A percentile compares a stretch with the other conserved stretches of the same genome.
Conservation (phyloP, 2,329 filamentous ascomycete genomes). For the Cercospora beticola region DNA sequence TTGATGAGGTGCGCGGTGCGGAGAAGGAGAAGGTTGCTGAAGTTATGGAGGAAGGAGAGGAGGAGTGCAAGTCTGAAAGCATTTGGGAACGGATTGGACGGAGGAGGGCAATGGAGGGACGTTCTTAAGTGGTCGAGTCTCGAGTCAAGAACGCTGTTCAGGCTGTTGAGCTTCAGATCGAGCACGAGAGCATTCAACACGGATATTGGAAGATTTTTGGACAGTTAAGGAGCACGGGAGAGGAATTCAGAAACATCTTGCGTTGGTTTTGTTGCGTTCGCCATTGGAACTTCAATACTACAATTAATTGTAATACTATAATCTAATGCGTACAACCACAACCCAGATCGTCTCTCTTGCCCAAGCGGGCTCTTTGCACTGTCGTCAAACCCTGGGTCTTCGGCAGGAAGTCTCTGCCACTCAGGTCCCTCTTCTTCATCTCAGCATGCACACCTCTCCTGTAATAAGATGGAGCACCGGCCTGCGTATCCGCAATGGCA, state of each 20-base stretch:
- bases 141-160: background rate
- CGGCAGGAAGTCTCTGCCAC: constrained; percentile 10
- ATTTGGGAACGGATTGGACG: background rate
- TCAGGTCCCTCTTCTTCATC: constrained; percentile 6
- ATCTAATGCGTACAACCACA: constrained; percentile 8
- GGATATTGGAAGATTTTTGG: background rate
- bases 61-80: background rate
- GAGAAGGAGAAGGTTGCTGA: background rate
- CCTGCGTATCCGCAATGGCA: constrained; percentile 33
- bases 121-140: background rate
- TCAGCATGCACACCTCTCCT: background rate
- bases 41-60: background rate
- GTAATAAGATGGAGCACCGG: constrained; percentile 5
- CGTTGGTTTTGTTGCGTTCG: background rate
- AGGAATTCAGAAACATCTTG: background rate
- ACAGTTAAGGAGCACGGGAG: background rate
- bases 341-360: constrained; percentile 13
- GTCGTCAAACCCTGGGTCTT: constrained; percentile 5
- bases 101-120: background rate
- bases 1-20: background rate
- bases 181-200: background rate
- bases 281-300: background rate
- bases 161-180: background rate
- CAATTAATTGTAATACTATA: background rate
- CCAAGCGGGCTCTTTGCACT: constrained; percentile 7